Evolutionary conservation across 108 stramenopile species (phyloP).

Genomic region (Cyclotella sp.): DNA sequence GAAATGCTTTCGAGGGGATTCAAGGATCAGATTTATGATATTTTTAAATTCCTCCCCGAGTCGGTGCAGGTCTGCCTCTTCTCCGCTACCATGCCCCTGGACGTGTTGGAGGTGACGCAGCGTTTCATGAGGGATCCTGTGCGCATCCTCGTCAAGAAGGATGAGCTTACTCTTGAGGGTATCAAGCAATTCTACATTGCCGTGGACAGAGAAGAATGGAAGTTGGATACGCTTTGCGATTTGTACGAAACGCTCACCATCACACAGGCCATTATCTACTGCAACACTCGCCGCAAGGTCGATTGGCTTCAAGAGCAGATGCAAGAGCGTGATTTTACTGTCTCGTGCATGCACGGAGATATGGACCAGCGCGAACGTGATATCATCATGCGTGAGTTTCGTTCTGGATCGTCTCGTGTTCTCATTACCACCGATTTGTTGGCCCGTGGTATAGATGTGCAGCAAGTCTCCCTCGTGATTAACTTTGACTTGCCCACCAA

Average conservation of each 20-base stretch:
- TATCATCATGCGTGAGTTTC: conserved; percentile 99
- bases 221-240: conserved; percentile 99
- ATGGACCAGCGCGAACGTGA: conserved; percentile 99
- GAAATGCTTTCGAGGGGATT: conserved; percentile 99
- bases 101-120: conserved; percentile 98
- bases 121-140: conserved; percentile 99
- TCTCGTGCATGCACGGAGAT: conserved; percentile 99
- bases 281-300: conserved; percentile 99
- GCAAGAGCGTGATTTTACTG: conserved; percentile 97
- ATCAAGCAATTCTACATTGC: conserved; percentile 99
- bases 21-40: conserved; percentile 99
- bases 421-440: conserved; percentile 99
- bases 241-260: conserved; percentile 99
- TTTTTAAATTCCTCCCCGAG: conserved; percentile 99
- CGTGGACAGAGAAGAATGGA: conserved; percentile 98
- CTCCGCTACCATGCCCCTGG: conserved; percentile 99
- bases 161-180: conserved; percentile 99
- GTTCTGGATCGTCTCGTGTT: conserved; percentile 98
- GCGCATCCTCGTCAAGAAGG: conserved; percentile 99
- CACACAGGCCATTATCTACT: conserved; percentile 99
- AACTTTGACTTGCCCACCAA: conserved; percentile 99
- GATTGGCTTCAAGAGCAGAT: conserved; percentile 99
- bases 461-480: conserved; percentile 99
- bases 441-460: conserved; percentile 98
- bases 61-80: conserved; percentile 98